These are phyloP conservation scores for Myochromella boudieri DNA, from an alignment of 768 basidiomycete species.

Conservation along the genomic window DNA sequence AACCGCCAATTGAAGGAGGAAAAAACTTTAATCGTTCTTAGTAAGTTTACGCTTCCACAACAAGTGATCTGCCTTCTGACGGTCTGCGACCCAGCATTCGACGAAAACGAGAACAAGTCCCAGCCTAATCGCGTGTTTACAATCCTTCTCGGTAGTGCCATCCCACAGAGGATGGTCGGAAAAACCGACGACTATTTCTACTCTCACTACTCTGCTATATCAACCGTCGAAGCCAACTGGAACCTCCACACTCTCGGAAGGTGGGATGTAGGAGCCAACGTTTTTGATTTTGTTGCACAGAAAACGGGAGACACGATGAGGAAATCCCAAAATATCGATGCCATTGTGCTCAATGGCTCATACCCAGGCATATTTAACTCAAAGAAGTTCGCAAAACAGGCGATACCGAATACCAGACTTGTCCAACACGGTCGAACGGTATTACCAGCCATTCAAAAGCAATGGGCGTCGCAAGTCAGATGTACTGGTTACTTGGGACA, in stretches of 20 bases:
- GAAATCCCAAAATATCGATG: slow-evolving; percentile 4
- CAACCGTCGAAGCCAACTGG: slow-evolving; percentile 64
- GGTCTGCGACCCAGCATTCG: slow-evolving; percentile 37
- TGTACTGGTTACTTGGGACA: slow-evolving; percentile 24
- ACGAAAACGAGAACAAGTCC: slow-evolving; percentile 45
- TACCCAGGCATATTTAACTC: slow-evolving; percentile 29
- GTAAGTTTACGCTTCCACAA: background rate
- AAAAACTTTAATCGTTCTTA: slow-evolving; percentile 56
- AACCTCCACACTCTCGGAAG: slow-evolving; percentile 58
- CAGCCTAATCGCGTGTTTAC: slow-evolving; percentile 48
- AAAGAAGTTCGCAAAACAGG: slow-evolving; percentile 8
- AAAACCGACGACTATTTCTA: slow-evolving; percentile 56
- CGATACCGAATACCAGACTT: slow-evolving; percentile 25
- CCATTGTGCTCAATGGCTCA: slow-evolving; percentile 21
- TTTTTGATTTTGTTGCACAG: slow-evolving; percentile 51
- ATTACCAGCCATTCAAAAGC: slow-evolving; percentile 19
- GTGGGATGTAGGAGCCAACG: slow-evolving; percentile 38
- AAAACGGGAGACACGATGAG: slow-evolving; percentile 40
- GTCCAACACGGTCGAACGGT: slow-evolving; percentile 25
- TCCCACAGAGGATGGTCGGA: slow-evolving; percentile 40
- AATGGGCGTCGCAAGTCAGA: slow-evolving; percentile 23
- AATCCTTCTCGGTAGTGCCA: slow-evolving; percentile 39
- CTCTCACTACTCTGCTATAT: slow-evolving; percentile 58
- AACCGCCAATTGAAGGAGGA: slow-evolving; percentile 53
- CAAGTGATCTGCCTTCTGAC: background rate